Conservation (phyloP, 352 stramenopile genomes). For the Phytopythium vexans region DNA sequence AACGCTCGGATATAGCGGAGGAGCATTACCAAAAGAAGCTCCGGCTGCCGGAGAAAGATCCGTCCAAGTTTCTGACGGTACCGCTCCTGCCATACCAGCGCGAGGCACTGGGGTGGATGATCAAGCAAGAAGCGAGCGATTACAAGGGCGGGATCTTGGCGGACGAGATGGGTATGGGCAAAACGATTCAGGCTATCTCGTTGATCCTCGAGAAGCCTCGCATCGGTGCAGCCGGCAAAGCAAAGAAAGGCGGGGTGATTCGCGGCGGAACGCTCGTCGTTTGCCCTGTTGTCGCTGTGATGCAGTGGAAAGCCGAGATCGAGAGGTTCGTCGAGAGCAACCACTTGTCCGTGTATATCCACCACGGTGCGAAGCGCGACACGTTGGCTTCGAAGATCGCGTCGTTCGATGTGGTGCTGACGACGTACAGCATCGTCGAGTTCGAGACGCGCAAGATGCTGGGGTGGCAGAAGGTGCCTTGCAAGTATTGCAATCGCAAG, state of each 20-base stretch:
- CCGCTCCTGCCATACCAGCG: constrained; percentile 98
- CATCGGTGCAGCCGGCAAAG: constrained; percentile 3
- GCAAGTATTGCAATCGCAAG: constrained; percentile 94
- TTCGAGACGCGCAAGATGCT: constrained; percentile 87
- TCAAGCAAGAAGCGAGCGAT: constrained; percentile 86
- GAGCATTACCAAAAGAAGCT: constrained; percentile 72
- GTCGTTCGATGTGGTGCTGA: constrained; percentile 98
- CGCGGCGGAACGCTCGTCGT: constrained; percentile 94
- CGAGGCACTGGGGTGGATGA: constrained; percentile 96
- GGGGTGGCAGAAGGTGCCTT: constrained; percentile 78
- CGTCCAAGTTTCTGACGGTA: constrained; percentile 75
- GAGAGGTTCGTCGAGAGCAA: constrained; percentile 91
- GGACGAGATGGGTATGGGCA: constrained; percentile 98
- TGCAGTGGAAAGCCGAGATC: constrained; percentile 92
- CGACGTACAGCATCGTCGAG: constrained; percentile 97
- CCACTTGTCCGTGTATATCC: constrained; percentile 93
- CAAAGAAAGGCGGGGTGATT: constrained; percentile 15
- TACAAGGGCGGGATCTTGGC: constrained; percentile 95
- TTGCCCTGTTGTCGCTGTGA: constrained; percentile 95
- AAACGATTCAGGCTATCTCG: constrained; percentile 97
- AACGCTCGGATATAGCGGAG: constrained; percentile 61
- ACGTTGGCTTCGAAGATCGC: constrained; percentile 74
- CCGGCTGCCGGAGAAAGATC: constrained; percentile 63
- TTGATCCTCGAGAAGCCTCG: constrained; percentile 84
- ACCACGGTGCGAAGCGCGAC: constrained; percentile 93